Percentiles rank a stretch among this genome's conserved stretches.
Conservation (phyloP, 148 eudicot species). For the Salicornia ramosissima region DNA sequence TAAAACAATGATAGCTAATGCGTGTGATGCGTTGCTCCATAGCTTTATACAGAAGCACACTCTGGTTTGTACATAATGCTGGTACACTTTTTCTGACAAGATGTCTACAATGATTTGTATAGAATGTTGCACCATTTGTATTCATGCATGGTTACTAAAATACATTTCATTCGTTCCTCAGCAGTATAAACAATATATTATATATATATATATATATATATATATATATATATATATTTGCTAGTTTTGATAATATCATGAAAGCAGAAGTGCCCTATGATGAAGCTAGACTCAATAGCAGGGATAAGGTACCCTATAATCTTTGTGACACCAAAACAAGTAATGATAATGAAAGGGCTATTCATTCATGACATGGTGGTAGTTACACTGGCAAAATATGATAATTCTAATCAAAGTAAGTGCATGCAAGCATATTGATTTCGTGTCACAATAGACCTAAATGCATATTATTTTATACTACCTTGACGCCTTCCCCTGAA, state of each 20-base stretch:
- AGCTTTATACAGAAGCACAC: not conserved
- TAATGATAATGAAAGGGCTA: not conserved
- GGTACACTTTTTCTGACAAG: not conserved
- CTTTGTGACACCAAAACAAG: not conserved
- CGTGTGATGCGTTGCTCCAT: not conserved
- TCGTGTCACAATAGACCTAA: not conserved
- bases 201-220: too few relatives aligned
- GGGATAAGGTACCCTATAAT: too few relatives aligned
- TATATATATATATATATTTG: too few relatives aligned
- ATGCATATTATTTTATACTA: slow-evolving; percentile 21
- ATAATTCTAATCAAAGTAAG: not conserved
- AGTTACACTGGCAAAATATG: not conserved
- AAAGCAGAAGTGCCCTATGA: too few relatives aligned
- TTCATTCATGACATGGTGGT: too few relatives aligned
- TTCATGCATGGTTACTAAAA: too few relatives aligned
- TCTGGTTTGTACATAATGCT: slow-evolving; percentile 7
- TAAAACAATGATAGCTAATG: slow-evolving; percentile 24
- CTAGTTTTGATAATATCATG: too few relatives aligned
- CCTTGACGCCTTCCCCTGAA: slow-evolving; percentile 68
- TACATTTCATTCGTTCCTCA: too few relatives aligned
- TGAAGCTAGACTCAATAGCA: too few relatives aligned
- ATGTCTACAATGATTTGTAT: not conserved
- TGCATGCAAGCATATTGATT: not conserved
- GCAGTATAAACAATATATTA: too few relatives aligned
- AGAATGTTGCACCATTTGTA: not conserved